Evolutionary conservation across 495 filamentous ascomycete genomes (phyloP).

Genomic region (Trichoderma orchidacearum): DNA sequence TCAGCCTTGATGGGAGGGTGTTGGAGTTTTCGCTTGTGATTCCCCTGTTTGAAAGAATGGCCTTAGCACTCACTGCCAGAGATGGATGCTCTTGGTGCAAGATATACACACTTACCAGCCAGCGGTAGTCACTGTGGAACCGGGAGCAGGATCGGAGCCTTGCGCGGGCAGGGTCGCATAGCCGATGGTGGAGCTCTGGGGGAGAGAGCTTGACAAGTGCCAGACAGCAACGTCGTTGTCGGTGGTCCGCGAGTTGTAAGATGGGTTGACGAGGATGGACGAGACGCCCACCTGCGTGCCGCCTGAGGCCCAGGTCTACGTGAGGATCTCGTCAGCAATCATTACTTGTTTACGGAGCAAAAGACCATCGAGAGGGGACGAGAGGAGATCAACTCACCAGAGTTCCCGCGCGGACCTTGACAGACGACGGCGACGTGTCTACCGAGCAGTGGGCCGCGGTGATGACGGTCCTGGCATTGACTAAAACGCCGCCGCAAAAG

Average conservation of each 20-base stretch:
- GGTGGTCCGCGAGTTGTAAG: conserved; percentile 3
- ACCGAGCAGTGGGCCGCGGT: conserved; percentile 8
- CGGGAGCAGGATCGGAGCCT: conserved; percentile 5
- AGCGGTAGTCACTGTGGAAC: conserved; percentile 2
- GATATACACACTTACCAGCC: conserved; percentile 4
- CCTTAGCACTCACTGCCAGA: not conserved
- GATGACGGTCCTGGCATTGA: conserved; percentile 8
- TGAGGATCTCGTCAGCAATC: not conserved
- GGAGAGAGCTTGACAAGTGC: conserved; percentile 3
- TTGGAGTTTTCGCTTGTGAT: conserved; percentile 3
- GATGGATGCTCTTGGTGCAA: not conserved
- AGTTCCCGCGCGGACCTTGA: conserved; percentile 7
- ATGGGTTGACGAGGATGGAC: conserved; percentile 5
- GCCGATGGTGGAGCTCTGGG: conserved; percentile 2
- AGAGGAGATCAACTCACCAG: conserved; percentile 4
- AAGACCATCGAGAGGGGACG: no score
- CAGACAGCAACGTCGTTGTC: conserved; percentile 7
- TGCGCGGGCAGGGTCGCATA: conserved; percentile 4
- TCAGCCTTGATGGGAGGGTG: conserved; percentile 3
- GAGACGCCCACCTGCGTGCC: conserved; percentile 5
- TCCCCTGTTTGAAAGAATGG: conserved; percentile 1
- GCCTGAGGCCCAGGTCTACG: conserved; percentile 7
- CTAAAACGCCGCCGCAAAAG: conserved; percentile 8
- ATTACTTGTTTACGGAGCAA: not conserved
- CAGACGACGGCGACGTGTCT: not conserved